phyloP scores from a whole-genome alignment of 495 filamentous ascomycete species.

The Cercophora scortea region DNA sequence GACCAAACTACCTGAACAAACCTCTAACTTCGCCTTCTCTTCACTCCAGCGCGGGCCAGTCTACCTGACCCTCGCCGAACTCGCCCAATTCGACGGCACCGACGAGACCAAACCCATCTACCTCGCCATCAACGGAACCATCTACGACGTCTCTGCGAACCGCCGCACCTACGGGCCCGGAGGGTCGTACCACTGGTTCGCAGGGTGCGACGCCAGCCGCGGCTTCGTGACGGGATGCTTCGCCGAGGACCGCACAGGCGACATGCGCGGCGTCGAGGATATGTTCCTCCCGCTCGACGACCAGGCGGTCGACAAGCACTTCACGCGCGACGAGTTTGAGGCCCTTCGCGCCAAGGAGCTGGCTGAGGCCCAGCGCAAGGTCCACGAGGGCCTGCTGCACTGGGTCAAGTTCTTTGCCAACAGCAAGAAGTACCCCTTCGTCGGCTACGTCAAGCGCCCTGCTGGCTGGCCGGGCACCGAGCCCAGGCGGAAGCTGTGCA shows the following conservation, averaged over 20 bases:
- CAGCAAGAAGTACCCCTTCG: conserved; percentile 65
- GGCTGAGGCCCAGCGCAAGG: conserved; percentile 44
- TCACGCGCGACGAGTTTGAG: conserved; percentile 45
- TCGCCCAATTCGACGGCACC: conserved; percentile 69
- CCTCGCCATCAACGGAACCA: conserved; percentile 83
- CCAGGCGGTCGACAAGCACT: conserved; percentile 41
- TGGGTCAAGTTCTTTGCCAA: conserved; percentile 73
- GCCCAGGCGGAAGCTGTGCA: conserved; percentile 35
- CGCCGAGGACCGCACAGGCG: conserved; percentile 68
- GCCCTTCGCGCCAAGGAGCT: conserved; percentile 46
- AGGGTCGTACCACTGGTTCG: conserved; percentile 81
- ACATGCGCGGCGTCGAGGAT: conserved; percentile 78
- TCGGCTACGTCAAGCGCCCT: conserved; percentile 53
- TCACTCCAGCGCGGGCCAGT: conserved; percentile 27
- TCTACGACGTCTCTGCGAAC: conserved; percentile 85
- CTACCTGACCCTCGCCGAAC: conserved; percentile 64
- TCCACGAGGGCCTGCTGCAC: conserved; percentile 49
- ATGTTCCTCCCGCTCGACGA: conserved; percentile 80
- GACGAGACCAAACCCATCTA: conserved; percentile 74
- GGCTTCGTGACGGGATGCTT: conserved; percentile 98
- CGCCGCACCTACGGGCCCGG: conserved; percentile 78
- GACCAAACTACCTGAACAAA: conserved; percentile 1
- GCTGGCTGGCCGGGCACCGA: conserved; percentile 40
- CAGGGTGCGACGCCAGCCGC: conserved; percentile 78
- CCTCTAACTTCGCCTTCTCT: background rate